Conservation (phyloP, 345 rosid species). For the Boechera retrofracta region DNA sequence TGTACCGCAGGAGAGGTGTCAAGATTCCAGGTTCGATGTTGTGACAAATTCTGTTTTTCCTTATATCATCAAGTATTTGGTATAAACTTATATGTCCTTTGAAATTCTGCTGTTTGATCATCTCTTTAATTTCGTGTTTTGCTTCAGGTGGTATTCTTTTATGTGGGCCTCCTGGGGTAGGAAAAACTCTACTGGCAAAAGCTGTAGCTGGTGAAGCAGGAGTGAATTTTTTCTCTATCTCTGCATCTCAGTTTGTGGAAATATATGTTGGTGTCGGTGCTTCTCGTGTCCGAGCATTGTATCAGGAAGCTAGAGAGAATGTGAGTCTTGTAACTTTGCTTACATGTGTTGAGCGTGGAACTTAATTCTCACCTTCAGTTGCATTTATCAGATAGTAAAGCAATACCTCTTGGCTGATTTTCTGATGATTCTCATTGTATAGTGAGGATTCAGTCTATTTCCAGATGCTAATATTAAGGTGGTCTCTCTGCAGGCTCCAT, state of each 20-base stretch:
- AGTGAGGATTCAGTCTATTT: constrained; percentile 1
- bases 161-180: constrained; percentile 96
- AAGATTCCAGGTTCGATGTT: constrained; percentile 77
- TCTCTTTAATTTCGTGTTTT: constrained; percentile 24
- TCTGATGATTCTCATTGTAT: not conserved
- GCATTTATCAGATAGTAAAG: not conserved
- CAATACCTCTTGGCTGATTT: not conserved
- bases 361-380: constrained; percentile 5
- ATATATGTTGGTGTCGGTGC: constrained; percentile 97
- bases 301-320: constrained; percentile 89
- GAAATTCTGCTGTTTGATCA: constrained; percentile 1
- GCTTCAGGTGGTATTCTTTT: constrained; percentile 88
- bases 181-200: constrained; percentile 89
- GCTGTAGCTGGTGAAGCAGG: constrained; percentile 99
- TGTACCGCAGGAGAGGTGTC: constrained; percentile 92
- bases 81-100: not conserved
- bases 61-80: not conserved
- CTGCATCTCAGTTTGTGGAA: constrained; percentile 97
- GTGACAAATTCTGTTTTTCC: not conserved
- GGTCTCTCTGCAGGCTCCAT: constrained; percentile 67
- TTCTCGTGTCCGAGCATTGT: constrained; percentile 91
- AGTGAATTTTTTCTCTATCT: constrained; percentile 95
- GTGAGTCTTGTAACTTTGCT: constrained; percentile 47
- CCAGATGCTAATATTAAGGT: constrained; percentile 16
- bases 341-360: not conserved